These are phyloP conservation scores for Pyronema domesticum DNA, from an alignment of 495 filamentous ascomycete species.

Conservation along the genomic window DNA sequence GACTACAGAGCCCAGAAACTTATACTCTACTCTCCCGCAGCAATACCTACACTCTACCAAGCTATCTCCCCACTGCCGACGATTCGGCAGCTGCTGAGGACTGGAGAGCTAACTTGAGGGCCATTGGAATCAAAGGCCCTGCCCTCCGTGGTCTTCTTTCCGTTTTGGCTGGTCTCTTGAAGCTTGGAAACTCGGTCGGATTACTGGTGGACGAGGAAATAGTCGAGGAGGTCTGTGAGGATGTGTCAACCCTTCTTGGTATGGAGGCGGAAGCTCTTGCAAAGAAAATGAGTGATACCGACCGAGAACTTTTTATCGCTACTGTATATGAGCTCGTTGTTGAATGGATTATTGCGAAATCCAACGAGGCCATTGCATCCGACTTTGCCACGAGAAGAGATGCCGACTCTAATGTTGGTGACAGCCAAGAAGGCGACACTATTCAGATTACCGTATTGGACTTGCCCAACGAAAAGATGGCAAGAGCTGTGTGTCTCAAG, in stretches of 20 bases:
- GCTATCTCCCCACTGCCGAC: constrained; percentile 82
- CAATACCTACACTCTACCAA: constrained; percentile 69
- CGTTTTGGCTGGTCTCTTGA: constrained; percentile 67
- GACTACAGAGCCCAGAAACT: constrained; percentile 55
- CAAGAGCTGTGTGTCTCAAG: constrained; percentile 69
- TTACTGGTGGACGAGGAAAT: constrained; percentile 72
- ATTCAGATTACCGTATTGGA: constrained; percentile 81
- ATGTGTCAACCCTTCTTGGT: constrained; percentile 70
- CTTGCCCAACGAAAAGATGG: constrained; percentile 57
- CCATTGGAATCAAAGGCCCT: constrained; percentile 80
- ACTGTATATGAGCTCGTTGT: constrained; percentile 88
- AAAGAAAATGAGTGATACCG: constrained; percentile 59
- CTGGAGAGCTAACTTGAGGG: constrained; percentile 63
- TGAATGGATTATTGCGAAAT: constrained; percentile 79
- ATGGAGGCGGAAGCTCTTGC: constrained; percentile 71
- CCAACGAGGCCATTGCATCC: constrained; percentile 68
- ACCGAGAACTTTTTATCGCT: constrained; percentile 62
- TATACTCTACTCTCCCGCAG: constrained; percentile 69
- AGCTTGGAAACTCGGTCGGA: constrained; percentile 76
- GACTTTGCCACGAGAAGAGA: constrained; percentile 48
- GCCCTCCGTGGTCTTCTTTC: constrained; percentile 64
- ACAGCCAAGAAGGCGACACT: constrained; percentile 50
- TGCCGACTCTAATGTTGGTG: constrained; percentile 46
- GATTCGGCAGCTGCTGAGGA: constrained; percentile 88
- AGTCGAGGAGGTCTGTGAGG: constrained; percentile 73